phyloP scores from a whole-genome alignment of 179 eudicot species.

The Patellifolia procumbens region DNA sequence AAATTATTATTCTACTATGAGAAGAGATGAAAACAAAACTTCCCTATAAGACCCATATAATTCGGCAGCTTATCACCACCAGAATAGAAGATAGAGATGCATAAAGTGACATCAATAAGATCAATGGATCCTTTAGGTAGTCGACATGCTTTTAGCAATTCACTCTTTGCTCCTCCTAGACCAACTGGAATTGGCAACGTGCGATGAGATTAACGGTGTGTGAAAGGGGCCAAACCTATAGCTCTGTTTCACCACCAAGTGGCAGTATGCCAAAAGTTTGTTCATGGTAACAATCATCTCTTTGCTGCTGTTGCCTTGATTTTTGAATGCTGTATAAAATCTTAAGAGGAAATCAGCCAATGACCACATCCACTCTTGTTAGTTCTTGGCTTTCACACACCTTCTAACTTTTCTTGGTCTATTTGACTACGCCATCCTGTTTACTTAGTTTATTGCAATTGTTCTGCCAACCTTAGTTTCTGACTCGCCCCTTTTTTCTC shows the following conservation, averaged over 20 bases:
- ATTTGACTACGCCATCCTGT: background rate
- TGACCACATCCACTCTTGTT: background rate
- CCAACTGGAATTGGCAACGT: background rate
- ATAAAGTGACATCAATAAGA: constrained; percentile 20
- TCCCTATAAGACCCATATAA: constrained; percentile 21
- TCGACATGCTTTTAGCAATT: constrained; percentile 10
- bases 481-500: background rate
- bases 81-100: constrained; percentile 16
- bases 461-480: no score
- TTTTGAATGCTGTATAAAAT: background rate
- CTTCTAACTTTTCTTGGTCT: background rate
- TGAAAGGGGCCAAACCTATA: constrained; percentile 14
- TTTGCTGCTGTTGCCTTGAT: background rate
- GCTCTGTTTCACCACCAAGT: constrained; percentile 26
- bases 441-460: background rate
- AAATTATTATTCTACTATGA: background rate
- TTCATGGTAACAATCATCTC: constrained; percentile 22
- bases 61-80: constrained; percentile 27
- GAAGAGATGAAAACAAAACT: constrained; percentile 22
- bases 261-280: constrained; percentile 23
- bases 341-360: background rate
- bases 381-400: background rate
- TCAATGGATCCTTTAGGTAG: constrained; percentile 25
- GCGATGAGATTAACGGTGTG: background rate
- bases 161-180: background rate